These are phyloP conservation scores for Rhodotorula kratochvilovae DNA, from an alignment of 768 basidiomycete species.

Conservation along the genomic window DNA sequence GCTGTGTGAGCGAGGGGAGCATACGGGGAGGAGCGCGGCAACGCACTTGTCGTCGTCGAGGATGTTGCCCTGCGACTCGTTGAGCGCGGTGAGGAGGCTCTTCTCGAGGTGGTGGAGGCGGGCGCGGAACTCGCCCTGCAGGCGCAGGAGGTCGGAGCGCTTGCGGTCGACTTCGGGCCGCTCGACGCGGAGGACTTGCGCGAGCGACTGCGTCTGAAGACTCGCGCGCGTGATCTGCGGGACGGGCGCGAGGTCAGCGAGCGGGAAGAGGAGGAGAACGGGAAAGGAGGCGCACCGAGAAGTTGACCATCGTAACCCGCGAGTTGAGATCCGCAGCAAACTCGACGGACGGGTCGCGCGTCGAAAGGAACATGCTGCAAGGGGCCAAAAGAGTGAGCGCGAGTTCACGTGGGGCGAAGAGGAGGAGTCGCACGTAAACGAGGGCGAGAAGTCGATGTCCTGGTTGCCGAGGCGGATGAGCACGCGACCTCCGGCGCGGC, in stretches of 20 bases:
- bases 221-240: slow-evolving; percentile 99
- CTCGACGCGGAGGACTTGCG: slow-evolving; percentile 94
- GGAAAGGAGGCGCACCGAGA: slow-evolving; percentile 28
- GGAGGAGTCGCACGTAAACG: slow-evolving; percentile 62
- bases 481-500: slow-evolving; percentile 92
- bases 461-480: slow-evolving; percentile 93
- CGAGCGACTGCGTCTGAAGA: slow-evolving; percentile 94
- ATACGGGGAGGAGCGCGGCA: too few species aligned
- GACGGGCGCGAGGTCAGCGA: slow-evolving; percentile 77
- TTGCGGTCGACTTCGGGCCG: slow-evolving; percentile 93
- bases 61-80: slow-evolving; percentile 94
- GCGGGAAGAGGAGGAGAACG: not conserved
- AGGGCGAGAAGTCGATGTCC: slow-evolving; percentile 98
- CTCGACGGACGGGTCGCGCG: slow-evolving; percentile 91
- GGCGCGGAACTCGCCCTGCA: slow-evolving; percentile 94
- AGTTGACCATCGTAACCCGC: slow-evolving; percentile 52
- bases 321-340: slow-evolving; percentile 99
- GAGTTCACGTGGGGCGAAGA: too few species aligned
- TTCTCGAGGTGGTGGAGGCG: slow-evolving; percentile 89
- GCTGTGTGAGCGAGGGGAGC: not conserved
- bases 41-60: slow-evolving; percentile 83
- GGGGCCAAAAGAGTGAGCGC: not conserved
- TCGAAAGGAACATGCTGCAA: slow-evolving; percentile 81
- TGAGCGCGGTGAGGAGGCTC: slow-evolving; percentile 84
- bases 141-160: slow-evolving; percentile 92